Conservation (phyloP, 495 filamentous ascomycete species). For the Penicillium ucsense region DNA sequence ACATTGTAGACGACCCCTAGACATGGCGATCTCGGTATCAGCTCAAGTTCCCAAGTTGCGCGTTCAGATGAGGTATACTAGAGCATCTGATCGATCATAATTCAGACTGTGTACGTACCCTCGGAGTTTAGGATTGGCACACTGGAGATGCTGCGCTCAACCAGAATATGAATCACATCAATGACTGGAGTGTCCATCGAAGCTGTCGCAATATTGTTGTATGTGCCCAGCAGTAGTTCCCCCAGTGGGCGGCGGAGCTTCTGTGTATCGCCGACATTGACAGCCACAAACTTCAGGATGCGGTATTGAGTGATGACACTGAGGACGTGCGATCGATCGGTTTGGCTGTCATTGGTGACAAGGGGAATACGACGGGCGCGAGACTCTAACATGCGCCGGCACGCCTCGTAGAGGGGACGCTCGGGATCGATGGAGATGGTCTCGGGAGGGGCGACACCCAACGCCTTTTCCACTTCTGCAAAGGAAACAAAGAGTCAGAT, state of each 20-base stretch:
- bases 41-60: too few species aligned
- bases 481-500: not conserved
- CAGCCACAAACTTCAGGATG: slow-evolving; percentile 96
- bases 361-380: slow-evolving; percentile 88
- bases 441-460: slow-evolving; percentile 84
- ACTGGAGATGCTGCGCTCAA: slow-evolving; percentile 85
- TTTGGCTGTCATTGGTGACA: slow-evolving; percentile 92
- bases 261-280: slow-evolving; percentile 88
- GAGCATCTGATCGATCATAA: too few species aligned
- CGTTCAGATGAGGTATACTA: too few species aligned
- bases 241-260: slow-evolving; percentile 78
- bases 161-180: slow-evolving; percentile 89
- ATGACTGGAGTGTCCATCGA: slow-evolving; percentile 90
- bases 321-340: slow-evolving; percentile 82
- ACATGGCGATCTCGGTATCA: not conserved
- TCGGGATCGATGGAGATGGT: slow-evolving; percentile 91
- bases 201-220: slow-evolving; percentile 68
- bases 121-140: slow-evolving; percentile 85
- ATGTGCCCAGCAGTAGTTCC: slow-evolving; percentile 82
- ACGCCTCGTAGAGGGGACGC: slow-evolving; percentile 86
- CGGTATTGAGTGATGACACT: slow-evolving; percentile 97
- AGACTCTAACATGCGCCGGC: slow-evolving; percentile 86
- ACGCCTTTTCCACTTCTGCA: slow-evolving; percentile 84
- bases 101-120: slow-evolving; percentile 30
- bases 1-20: slow-evolving; percentile 78